A percentile compares a stretch with the other conserved stretches of the same genome.
These are phyloP conservation scores for Pulveroboletus sp. DNA, from an alignment of 768 basidiomycete species.

Conservation along the genomic window DNA sequence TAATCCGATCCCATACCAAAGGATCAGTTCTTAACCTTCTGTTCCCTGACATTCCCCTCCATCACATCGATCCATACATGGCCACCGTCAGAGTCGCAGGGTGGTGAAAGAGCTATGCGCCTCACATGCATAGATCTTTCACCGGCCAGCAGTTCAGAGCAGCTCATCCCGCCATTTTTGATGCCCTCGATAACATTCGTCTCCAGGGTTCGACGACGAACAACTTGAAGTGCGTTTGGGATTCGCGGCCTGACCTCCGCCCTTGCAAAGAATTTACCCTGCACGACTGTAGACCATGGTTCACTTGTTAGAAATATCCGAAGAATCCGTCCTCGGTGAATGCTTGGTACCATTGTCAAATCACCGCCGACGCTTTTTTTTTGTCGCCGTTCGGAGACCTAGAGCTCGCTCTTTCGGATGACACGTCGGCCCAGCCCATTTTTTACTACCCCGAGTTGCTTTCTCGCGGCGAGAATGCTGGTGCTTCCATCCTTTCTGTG, in stretches of 20 bases:
- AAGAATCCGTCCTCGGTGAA: conserved; percentile 5
- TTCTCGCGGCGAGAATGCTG: conserved; percentile 24
- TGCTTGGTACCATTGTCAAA: conserved; percentile 15
- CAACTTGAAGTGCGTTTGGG: conserved; percentile 14
- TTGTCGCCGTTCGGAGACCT: conserved; percentile 24
- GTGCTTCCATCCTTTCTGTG: conserved; percentile 23
- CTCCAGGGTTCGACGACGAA: conserved; percentile 15
- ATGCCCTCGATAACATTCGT: conserved; percentile 14
- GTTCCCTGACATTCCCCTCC: not conserved
- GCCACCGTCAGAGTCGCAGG: no score
- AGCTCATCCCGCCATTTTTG: conserved; percentile 20
- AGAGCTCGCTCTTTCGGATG: conserved; percentile 12
- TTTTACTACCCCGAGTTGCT: conserved; percentile 7
- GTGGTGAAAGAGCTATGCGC: conserved; percentile 17
- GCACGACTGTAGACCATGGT: conserved; percentile 7
- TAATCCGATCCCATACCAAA: conserved; percentile 17
- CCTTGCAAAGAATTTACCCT: conserved; percentile 1
- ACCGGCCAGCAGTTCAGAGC: conserved; percentile 15
- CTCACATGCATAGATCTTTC: conserved; percentile 19
- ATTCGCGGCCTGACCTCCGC: conserved; percentile 14
- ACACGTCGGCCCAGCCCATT: conserved; percentile 1
- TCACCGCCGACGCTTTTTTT: conserved; percentile 19
- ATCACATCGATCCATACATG: conserved; percentile 5
- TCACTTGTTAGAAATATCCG: conserved; percentile 21
- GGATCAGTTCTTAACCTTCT: conserved; percentile 4